Base-by-base conservation (phyloP, 1,139 yeast species). In the Taphrina deformans region DNA sequence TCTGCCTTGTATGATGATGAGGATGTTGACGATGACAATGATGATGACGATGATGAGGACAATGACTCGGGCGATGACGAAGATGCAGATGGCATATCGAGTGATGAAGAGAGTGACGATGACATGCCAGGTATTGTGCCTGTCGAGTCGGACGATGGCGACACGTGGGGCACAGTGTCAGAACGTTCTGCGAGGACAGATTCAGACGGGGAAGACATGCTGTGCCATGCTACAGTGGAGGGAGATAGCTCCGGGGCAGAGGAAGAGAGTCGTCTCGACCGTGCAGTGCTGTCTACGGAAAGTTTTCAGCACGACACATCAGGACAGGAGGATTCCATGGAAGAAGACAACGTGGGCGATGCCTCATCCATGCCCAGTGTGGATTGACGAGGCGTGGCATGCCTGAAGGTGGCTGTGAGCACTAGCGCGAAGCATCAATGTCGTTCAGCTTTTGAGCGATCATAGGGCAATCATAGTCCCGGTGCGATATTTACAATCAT, bases 81-180 rank as follows among this genome's bases (percentile, higher is more conserved):
- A 18, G 45, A 40, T n/a, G 45, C 45, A 12, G 45, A 40, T 40
- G 45, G n/a, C 6, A 18, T 12, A 10, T n/a, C 10, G 18, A 18
- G n/a, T 9, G 45, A 40, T 1, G 21, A 40, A 18, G 41, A 38
- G 24, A 23, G 27, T 21, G 48, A 44, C 10, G 27, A 6, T 21
- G 27, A 44, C 27, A 44, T 44, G 48, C 26, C 48, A 21, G 27
- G 48, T 21, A 6, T 44, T 9, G 48, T 44, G 24, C 48, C 27
- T 21, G 48, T 44, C 12, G 48, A 21, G 9, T 44, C 48, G 7
- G 24, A 21, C 9, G 48, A 44, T 21, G 26, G 14, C 4, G 27
- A 44, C 26, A 44, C 48, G 4, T 44, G 48, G 48, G 48, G 27
- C 48, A 44, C 48, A 5, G 48, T 44, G 10, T 44, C 48, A 23